These are phyloP conservation scores for Emericellopsis atlantica DNA, from an alignment of 2,329 filamentous ascomycete genomes.

Conservation along the genomic window DNA sequence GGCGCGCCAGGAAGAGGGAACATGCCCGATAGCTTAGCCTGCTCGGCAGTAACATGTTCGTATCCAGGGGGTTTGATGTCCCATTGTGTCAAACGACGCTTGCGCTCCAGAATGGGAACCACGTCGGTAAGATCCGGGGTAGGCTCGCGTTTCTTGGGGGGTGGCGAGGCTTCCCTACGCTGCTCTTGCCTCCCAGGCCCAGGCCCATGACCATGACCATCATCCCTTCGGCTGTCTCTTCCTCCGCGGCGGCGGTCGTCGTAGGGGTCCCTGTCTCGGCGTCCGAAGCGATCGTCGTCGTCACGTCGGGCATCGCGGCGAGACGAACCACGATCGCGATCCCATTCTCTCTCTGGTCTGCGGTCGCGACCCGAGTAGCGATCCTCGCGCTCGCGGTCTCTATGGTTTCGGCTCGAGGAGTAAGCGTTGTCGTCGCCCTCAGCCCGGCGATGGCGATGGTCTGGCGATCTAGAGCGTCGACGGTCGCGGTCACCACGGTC, in stretches of 20 bases:
- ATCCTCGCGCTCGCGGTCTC: slow-evolving; percentile 88
- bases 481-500: slow-evolving; percentile 39
- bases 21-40: slow-evolving; percentile 98
- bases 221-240: slow-evolving; percentile 28
- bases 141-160: slow-evolving; percentile 83
- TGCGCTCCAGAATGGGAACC: slow-evolving; percentile 70
- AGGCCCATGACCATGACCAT: slow-evolving; percentile 11
- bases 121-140: slow-evolving; percentile 89
- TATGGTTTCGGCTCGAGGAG: slow-evolving; percentile 83
- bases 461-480: slow-evolving; percentile 78
- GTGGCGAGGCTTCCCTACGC: slow-evolving; percentile 66
- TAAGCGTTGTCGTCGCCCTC: slow-evolving; percentile 78
- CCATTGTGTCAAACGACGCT: slow-evolving; percentile 94
- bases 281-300: slow-evolving; percentile 44
- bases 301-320: slow-evolving; percentile 53
- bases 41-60: slow-evolving; percentile 94
- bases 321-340: slow-evolving; percentile 51
- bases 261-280: slow-evolving; percentile 43
- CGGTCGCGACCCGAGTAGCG: slow-evolving; percentile 64
- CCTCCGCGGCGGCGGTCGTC: slow-evolving; percentile 39
- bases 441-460: slow-evolving; percentile 58
- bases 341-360: slow-evolving; percentile 63
- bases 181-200: slow-evolving; percentile 26
- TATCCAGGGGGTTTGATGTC: slow-evolving; percentile 98
- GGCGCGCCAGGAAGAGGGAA: slow-evolving; percentile 95